A percentile compares a stretch with the other conserved stretches of the same genome.
Evolutionary conservation across 495 filamentous ascomycete species (phyloP).

Genomic region (Aspergillus cavernicola): DNA sequence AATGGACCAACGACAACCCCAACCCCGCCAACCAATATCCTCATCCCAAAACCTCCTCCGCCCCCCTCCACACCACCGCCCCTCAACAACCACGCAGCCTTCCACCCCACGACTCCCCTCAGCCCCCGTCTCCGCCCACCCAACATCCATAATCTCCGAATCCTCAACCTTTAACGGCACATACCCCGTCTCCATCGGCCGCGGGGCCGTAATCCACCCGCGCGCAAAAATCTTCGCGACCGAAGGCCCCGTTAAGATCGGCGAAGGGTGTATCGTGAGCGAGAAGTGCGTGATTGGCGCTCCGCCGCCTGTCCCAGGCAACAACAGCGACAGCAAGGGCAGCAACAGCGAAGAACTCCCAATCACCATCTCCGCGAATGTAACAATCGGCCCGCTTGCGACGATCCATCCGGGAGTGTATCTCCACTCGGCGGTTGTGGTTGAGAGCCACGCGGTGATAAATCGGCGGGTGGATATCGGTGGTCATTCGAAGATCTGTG

Average conservation of each 20-base stretch:
- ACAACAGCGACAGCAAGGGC: not conserved
- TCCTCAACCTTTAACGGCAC: conserved; percentile 68
- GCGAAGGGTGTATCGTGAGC: conserved; percentile 68
- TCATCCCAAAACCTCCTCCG: conserved; percentile 18
- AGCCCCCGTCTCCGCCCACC: conserved; percentile 67
- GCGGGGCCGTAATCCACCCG: conserved; percentile 78
- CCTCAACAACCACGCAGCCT: conserved; percentile 12
- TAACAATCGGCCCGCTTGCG: conserved; percentile 32
- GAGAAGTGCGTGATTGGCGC: conserved; percentile 65
- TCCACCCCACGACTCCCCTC: conserved; percentile 13
- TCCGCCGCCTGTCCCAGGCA: conserved; percentile 22
- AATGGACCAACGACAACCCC: too few species aligned
- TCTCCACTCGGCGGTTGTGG: conserved; percentile 31
- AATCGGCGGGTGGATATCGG: conserved; percentile 31
- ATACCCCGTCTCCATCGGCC: conserved; percentile 65
- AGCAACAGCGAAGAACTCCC: conserved; percentile 6
- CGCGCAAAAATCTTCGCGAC: conserved; percentile 66
- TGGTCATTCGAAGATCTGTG: conserved; percentile 40
- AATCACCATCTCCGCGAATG: conserved; percentile 35
- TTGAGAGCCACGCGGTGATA: conserved; percentile 35
- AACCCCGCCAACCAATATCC: conserved; percentile 25
- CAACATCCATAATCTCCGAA: conserved; percentile 69
- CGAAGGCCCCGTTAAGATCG: conserved; percentile 67
- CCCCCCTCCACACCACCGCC: conserved; percentile 20
- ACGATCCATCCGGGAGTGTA: conserved; percentile 34